These are phyloP conservation scores for Ophiorrhiza pumila DNA, from an alignment of 257 asterid genomes.

Conservation along the genomic window DNA sequence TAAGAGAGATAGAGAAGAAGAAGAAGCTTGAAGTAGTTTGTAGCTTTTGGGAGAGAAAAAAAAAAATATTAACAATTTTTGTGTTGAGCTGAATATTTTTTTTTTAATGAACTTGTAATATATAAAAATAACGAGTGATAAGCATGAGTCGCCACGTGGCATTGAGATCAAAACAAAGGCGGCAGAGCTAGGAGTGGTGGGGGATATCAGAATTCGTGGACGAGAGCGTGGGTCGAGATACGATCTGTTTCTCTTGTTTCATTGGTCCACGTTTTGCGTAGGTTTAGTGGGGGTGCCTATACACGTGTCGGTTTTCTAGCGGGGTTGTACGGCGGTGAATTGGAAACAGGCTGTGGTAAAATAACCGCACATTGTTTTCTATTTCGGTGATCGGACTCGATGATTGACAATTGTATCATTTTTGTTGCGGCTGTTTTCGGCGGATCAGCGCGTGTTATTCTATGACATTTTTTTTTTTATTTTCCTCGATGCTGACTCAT, in stretches of 20 bases:
- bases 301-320: conserved; percentile 41
- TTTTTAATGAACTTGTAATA: too few species aligned
- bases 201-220: conserved; percentile 84
- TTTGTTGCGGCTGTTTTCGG: neutral
- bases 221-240: conserved; percentile 53
- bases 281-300: neutral
- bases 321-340: neutral
- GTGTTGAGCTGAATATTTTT: conserved; percentile 20
- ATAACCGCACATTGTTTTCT: conserved; percentile 9
- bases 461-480: neutral
- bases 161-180: conserved; percentile 39
- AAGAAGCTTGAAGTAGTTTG: neutral
- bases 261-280: conserved; percentile 48
- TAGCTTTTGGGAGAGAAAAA: conserved; percentile 25
- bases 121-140: conserved; percentile 40
- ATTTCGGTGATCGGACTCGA: too few species aligned
- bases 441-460: conserved; percentile 10
- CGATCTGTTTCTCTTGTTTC: conserved; percentile 57
- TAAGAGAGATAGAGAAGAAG: neutral
- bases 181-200: conserved; percentile 38
- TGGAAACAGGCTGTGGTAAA: conserved; percentile 11
- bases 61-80: too few species aligned
- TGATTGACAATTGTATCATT: conserved; percentile 11
- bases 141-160: conserved; percentile 62
- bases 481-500: neutral